phyloP scores from a whole-genome alignment of 2,329 filamentous ascomycete genomes.

The Plectosphaerella sp. region DNA sequence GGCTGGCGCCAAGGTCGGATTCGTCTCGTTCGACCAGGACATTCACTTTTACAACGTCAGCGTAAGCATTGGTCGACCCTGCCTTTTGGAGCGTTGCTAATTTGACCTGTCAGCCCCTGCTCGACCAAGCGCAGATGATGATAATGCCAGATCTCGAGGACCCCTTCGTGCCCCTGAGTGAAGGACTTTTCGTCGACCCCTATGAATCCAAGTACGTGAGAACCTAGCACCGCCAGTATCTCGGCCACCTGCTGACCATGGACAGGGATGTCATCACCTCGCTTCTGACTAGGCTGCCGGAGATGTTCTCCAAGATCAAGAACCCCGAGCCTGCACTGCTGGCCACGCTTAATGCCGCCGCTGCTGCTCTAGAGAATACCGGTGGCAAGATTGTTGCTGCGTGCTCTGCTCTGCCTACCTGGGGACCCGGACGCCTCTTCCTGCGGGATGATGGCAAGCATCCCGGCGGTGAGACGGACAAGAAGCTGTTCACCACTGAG shows the following conservation, averaged over 20 bases:
- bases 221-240: not conserved
- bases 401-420: constrained; percentile 81
- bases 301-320: constrained; percentile 82
- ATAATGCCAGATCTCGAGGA: constrained; percentile 98
- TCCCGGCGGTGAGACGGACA: constrained; percentile 81
- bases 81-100: no score
- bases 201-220: constrained; percentile 69
- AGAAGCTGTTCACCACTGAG: constrained; percentile 87
- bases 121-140: constrained; percentile 93
- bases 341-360: constrained; percentile 75
- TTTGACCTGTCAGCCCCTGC: constrained; percentile 45
- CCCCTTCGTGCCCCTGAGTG: constrained; percentile 86
- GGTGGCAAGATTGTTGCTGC: constrained; percentile 92
- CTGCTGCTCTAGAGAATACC: constrained; percentile 78
- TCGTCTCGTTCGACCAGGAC: constrained; percentile 93
- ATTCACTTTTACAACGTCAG: constrained; percentile 97
- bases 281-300: constrained; percentile 78
- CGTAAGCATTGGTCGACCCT: constrained; percentile 42
- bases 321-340: constrained; percentile 87
- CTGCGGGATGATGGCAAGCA: constrained; percentile 86
- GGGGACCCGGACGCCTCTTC: constrained; percentile 81
- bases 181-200: constrained; percentile 92
- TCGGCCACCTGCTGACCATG: constrained; percentile 17
- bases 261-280: constrained; percentile 70
- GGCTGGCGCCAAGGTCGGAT: constrained; percentile 80